Base-by-base conservation (phyloP, 768 basidiomycete genomes). In the Auricularia sp. region DNA sequence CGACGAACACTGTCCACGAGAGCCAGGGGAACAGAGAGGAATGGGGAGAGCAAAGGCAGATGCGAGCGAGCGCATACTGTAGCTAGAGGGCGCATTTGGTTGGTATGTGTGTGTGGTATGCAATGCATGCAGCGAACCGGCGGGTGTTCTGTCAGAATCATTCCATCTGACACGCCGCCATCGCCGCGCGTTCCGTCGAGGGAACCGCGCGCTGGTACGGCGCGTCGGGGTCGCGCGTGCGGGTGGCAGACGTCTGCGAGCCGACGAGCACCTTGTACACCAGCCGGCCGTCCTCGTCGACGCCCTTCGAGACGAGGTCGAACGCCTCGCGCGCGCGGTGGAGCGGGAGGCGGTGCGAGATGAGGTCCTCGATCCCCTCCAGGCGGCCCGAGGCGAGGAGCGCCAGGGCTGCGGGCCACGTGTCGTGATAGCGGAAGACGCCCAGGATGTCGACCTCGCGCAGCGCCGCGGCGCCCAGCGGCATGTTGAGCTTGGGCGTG, bases 391-490 rank as follows among this genome's bases (percentile, higher is more conserved):
- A 83, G 16, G 82, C 81, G n/a, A 94, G 83, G 8, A 98, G 82
- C 2, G 81, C 77, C 56, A 98, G 78, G 24, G 95, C 96, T n/a
- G 85, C 85, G 21, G 90, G 85, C 74, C 96, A 98, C 10, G 92
- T 94, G 78, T 93, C 86, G 66, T 88, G 88, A 71, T 94, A 94
- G 37, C 92, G 84, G 83, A 97, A 97, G 44, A 89, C 90, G 68
- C 94, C 95, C 67, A 86, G 84, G 70, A 98, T 85, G 75, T 98
- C 94, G 66, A 98, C 92, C 76, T 97, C 95, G 62, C 95, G 87
- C 65, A 87, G 75, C 16, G 92, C 88, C 47, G 94, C 90, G 35
- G 83, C 81, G 54, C 89, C 88, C 65, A 94, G 81, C n/a, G 96
- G 96, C 63, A 97, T 80, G 68, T 82, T 80, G 65, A 88, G 84